Evolutionary conservation across 106 monocot genomes (phyloP).

Genomic region (Narthecium ossifragum): DNA sequence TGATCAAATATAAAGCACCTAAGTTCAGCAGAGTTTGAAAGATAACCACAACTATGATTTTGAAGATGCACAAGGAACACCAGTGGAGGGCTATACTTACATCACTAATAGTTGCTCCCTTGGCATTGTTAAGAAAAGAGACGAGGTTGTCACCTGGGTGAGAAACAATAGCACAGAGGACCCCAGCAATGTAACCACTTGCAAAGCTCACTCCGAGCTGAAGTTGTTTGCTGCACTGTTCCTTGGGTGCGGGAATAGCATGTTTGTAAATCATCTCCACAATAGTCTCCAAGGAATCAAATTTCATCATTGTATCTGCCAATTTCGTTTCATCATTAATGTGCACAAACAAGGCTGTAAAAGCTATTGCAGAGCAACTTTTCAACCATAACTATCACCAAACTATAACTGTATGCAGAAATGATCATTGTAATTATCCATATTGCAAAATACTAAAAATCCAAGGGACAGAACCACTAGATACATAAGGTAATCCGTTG

Average conservation of each 20-base stretch:
- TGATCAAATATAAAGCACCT: no score
- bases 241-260: constrained; percentile 12
- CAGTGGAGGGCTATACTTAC: no score
- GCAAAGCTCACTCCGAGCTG: constrained; percentile 20
- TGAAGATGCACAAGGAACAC: neutral
- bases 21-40: neutral
- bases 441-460: no score
- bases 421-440: no score
- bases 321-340: neutral
- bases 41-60: no score
- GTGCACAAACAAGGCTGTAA: no score
- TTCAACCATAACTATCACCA: no score
- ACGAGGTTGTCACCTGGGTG: constrained; percentile 20
- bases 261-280: constrained; percentile 20
- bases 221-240: constrained; percentile 12
- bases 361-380: no score
- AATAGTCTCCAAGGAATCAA: constrained; percentile 20
- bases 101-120: constrained; percentile 14
- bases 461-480: no score
- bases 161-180: constrained; percentile 20
- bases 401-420: no score
- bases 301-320: constrained; percentile 27
- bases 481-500: no score
- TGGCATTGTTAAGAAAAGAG: constrained; percentile 18
- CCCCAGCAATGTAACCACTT: constrained; percentile 15